A percentile compares a stretch with the other conserved stretches of the same genome.
phyloP scores from a whole-genome alignment of 441 rosid genomes.

The Gossypium schwendimanii region DNA sequence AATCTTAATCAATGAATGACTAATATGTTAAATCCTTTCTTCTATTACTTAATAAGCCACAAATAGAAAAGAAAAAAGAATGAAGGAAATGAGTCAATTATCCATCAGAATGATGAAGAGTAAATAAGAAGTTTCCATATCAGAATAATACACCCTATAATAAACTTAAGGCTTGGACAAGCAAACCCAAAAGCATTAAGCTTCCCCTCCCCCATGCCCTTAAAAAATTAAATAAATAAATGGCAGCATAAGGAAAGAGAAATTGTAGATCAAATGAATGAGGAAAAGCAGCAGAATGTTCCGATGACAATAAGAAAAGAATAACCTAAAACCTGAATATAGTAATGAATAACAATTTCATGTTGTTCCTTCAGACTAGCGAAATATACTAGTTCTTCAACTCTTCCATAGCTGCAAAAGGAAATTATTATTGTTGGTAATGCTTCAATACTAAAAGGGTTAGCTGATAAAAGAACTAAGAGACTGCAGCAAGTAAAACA shows the following conservation, averaged over 20 bases:
- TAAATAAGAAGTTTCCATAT: slow-evolving; percentile 8
- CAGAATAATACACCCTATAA: background rate
- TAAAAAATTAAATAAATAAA: background rate
- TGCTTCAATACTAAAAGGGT: slow-evolving; percentile 11
- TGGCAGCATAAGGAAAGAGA: background rate
- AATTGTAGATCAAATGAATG: slow-evolving; percentile 4
- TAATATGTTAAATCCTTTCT: background rate
- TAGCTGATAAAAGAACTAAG: slow-evolving; percentile 1
- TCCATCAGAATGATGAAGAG: background rate
- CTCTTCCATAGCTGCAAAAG: slow-evolving; percentile 86
- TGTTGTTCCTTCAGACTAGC: slow-evolving; percentile 92
- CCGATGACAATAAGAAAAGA: background rate
- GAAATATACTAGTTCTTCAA: slow-evolving; percentile 92
- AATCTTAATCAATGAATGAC: slow-evolving; percentile 2
- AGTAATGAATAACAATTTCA: slow-evolving; percentile 87
- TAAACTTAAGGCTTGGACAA: background rate
- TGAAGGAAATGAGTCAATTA: background rate
- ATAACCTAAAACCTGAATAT: slow-evolving; percentile 63
- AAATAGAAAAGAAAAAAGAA: background rate
- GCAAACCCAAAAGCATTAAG: background rate
- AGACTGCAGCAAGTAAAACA: background rate
- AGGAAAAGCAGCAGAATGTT: background rate
- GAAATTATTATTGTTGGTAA: background rate
- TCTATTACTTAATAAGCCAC: background rate
- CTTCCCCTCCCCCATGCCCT: background rate